phyloP scores from a whole-genome alignment of 1,139 yeast species.

The Taphrina wiesneri region DNA sequence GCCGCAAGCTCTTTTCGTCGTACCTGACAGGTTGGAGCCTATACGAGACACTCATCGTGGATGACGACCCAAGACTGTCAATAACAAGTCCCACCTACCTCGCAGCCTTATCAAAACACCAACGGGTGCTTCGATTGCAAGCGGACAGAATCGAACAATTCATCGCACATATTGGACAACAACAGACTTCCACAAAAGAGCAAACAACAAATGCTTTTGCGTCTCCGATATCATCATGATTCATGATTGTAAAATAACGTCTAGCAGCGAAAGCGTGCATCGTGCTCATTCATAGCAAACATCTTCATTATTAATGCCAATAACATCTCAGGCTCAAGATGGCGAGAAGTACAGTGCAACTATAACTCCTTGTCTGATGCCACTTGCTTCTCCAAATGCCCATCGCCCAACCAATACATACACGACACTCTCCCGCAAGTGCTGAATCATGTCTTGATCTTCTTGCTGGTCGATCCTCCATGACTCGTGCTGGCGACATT shows the following conservation, averaged over 20 bases:
- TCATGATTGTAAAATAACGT: not conserved
- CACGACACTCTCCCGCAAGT: no score
- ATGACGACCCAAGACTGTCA: not conserved
- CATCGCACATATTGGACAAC: not conserved
- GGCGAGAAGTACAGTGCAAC: not conserved
- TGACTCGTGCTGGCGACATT: not conserved
- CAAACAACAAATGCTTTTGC: not conserved
- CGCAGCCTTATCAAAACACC: not conserved
- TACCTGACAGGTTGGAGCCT: not conserved
- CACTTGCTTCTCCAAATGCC: not conserved
- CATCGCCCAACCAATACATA: not conserved
- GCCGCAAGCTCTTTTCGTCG: not conserved
- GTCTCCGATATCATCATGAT: not conserved
- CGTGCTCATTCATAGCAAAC: not conserved
- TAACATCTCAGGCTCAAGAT: not conserved
- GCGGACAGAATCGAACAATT: not conserved
- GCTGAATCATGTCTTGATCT: slow-evolving; percentile 9
- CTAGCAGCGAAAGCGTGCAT: slow-evolving; percentile 6
- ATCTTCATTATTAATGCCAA: not conserved
- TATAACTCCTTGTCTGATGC: not conserved
- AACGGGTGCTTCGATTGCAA: not conserved
- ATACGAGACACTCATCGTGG: not conserved
- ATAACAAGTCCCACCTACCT: not conserved
- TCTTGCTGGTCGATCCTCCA: not conserved
- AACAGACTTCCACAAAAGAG: not conserved